Evolutionary conservation across 305 asterid genomes (phyloP), one percentile per base, ranked within the genome.

Genomic region (Fraxinus baroniana): DNA sequence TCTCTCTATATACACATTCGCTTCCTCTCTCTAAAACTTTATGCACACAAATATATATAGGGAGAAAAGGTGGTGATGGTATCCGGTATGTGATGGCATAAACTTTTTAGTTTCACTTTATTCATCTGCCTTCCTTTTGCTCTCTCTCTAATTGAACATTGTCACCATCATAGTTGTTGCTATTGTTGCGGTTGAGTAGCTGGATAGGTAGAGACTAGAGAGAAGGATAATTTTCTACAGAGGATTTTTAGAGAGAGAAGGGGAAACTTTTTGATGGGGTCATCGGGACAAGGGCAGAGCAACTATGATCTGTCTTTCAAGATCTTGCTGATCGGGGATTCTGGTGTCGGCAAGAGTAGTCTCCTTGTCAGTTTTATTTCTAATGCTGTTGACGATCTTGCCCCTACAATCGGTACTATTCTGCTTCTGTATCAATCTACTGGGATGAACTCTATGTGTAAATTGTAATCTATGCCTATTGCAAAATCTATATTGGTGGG

Each of bases 311-410:
- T 92, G 86, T 92, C 96, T 64, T 92, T 90, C 79, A 92, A 92
- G 96, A 91, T 92, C 96, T 74, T 92, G 82, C 90, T 92, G 84
- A 87, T 92, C 87, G 96, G 96, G 79, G 96, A 92, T 85, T 90
- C 96, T 26, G 94, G 91, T 62, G 96, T 92, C 80, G 96, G 96
- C 80, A 92, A 92, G 83, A 92, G 96, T 85, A 91, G 95, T 76
- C 87, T 92, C 36, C 93, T 92, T 46, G 91, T 92, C 80, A 88
- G 87, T 79, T 90, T 92, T 85, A 92, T 92, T 66, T 89, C 94
- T 10, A 91, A 88, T 82, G 33, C 46, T 52, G 81, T 76, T 77
- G 92, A 91, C 77, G 89, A 89, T 89, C 95, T 91, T 68, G 83
- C 92, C 77, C 95, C 95, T 17, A 91, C 95, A 83, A 90, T 91